Percentiles rank a stretch among this genome's conserved stretches.
Conservation (phyloP, 768 basidiomycete genomes). For the Pholiota microspora region DNA sequence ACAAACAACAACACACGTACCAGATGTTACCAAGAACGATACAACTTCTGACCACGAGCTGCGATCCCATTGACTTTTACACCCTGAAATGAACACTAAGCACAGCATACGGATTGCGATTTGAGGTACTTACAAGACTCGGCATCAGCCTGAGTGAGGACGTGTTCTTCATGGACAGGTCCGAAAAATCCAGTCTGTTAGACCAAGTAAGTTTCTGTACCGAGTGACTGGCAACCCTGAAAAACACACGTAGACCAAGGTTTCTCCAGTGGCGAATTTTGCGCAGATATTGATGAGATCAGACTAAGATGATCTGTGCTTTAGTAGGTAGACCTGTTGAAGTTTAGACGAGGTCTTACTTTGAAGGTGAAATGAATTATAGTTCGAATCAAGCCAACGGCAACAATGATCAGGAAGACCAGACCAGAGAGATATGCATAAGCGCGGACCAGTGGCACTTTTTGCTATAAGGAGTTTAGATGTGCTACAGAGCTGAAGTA, state of each 20-base stretch:
- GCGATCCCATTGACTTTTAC: conserved; percentile 54
- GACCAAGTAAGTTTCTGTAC: background rate
- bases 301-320: conserved; percentile 32
- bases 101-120: background rate
- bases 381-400: conserved; percentile 49
- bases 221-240: background rate
- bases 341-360: conserved; percentile 31
- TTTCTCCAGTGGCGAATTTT: conserved; percentile 30
- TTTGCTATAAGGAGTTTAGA: conserved; percentile 42
- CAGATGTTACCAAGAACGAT: conserved; percentile 52
- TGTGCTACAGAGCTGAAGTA: background rate
- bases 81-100: conserved; percentile 46
- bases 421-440: conserved; percentile 53
- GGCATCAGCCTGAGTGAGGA: background rate
- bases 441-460: conserved; percentile 45
- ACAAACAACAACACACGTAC: conserved; percentile 36
- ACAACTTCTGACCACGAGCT: conserved; percentile 71
- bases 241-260: conserved; percentile 36
- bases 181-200: conserved; percentile 57
- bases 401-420: conserved; percentile 48
- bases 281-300: conserved; percentile 59
- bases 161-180: conserved; percentile 20
- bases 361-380: conserved; percentile 70
- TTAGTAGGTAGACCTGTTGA: background rate
- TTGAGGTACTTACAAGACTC: background rate